phyloP scores from a whole-genome alignment of 768 basidiomycete species.

The Xerocomus potaroensis region DNA sequence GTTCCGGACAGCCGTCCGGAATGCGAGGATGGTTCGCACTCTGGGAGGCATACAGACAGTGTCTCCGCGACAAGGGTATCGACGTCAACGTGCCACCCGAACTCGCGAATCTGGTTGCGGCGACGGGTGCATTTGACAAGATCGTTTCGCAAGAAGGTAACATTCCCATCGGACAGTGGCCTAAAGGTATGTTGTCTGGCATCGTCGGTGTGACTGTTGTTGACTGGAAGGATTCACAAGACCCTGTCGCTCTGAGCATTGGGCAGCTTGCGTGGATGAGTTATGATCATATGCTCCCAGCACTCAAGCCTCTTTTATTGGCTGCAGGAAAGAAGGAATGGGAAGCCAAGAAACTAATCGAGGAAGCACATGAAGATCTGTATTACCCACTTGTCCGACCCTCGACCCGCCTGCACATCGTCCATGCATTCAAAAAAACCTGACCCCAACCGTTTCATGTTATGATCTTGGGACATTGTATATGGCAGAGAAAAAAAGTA shows the following conservation, averaged over 20 bases:
- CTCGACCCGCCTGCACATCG: slow-evolving; percentile 54
- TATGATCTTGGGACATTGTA: slow-evolving; percentile 19
- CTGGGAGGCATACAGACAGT: slow-evolving; percentile 59
- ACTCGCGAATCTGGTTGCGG: slow-evolving; percentile 46
- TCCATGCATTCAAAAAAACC: slow-evolving; percentile 43
- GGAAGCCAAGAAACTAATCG: slow-evolving; percentile 52
- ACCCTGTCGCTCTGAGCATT: slow-evolving; percentile 54
- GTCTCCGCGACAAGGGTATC: slow-evolving; percentile 47
- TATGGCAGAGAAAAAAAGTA: slow-evolving; percentile 26
- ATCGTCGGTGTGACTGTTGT: slow-evolving; percentile 7
- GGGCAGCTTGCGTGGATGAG: slow-evolving; percentile 75
- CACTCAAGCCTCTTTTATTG: slow-evolving; percentile 57
- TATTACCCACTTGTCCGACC: slow-evolving; percentile 53
- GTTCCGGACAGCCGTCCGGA: slow-evolving; percentile 32
- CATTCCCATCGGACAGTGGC: slow-evolving; percentile 69
- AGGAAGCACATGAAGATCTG: slow-evolving; percentile 60
- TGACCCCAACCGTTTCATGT: slow-evolving; percentile 2
- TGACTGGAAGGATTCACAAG: slow-evolving; percentile 30
- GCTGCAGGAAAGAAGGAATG: slow-evolving; percentile 48
- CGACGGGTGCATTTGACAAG: slow-evolving; percentile 51
- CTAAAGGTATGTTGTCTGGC: slow-evolving; percentile 41
- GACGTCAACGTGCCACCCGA: slow-evolving; percentile 56
- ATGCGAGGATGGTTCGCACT: slow-evolving; percentile 59
- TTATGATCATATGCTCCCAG: slow-evolving; percentile 61
- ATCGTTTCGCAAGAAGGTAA: slow-evolving; percentile 53